Percentiles rank a stretch among this genome's conserved stretches.
These are phyloP conservation scores for Daldinia sp. DNA, from an alignment of 2,329 filamentous ascomycete genomes.

Conservation along the genomic window DNA sequence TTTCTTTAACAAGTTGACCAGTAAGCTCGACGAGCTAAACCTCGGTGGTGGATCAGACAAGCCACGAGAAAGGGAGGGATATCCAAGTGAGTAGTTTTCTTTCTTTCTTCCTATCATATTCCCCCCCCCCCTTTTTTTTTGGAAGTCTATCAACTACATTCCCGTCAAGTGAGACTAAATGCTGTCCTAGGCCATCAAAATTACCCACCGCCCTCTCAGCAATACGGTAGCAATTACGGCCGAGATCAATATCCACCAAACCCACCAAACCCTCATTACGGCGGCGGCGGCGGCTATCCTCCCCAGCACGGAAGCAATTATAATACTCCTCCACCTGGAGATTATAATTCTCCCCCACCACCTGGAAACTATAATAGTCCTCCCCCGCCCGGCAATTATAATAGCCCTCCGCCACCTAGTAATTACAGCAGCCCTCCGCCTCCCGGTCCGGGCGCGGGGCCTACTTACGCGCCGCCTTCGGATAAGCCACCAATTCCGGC, in stretches of 20 bases:
- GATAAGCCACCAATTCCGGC: conserved; percentile 65
- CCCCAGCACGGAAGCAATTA: conserved; percentile 22
- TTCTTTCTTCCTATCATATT: neutral
- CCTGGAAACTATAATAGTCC: conserved; percentile 18
- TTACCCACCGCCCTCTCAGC: conserved; percentile 45
- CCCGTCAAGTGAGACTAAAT: neutral
- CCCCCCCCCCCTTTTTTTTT: neutral
- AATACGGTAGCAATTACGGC: conserved; percentile 39
- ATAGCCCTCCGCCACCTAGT: neutral
- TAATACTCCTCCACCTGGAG: conserved; percentile 40
- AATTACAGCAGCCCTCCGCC: conserved; percentile 42
- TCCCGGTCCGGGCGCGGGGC: conserved; percentile 40
- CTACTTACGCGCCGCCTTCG: conserved; percentile 53
- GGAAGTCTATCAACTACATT: neutral
- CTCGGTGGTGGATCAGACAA: conserved; percentile 46
- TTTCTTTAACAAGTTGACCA: conserved; percentile 50
- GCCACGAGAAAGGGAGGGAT: conserved; percentile 37
- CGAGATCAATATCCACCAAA: conserved; percentile 22
- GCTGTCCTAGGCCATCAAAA: conserved; percentile 39
- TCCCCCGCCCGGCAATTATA: neutral
- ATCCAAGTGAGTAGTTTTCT: conserved; percentile 35
- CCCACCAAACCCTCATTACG: conserved; percentile 24
- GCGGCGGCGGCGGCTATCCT: conserved; percentile 19
- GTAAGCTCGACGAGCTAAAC: conserved; percentile 50
- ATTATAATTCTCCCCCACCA: conserved; percentile 26